These are phyloP conservation scores for Biscogniauxia marginata DNA, from an alignment of 2,329 filamentous ascomycete genomes.

Conservation along the genomic window DNA sequence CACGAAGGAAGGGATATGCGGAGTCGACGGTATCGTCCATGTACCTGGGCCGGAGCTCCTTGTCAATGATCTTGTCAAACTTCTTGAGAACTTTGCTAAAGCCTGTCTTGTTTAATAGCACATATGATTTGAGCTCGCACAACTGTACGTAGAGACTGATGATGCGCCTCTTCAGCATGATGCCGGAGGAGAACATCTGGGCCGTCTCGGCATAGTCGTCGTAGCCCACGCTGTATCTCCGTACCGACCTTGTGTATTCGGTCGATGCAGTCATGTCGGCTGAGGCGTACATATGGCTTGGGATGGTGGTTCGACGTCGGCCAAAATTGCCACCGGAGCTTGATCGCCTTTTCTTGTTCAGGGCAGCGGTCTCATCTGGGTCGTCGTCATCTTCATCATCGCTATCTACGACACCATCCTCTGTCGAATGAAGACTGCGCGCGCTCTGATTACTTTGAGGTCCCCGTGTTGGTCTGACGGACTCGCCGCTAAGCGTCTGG, in stretches of 20 bases:
- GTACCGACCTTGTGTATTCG: constrained; percentile 55
- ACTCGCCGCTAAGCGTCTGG: constrained; percentile 29
- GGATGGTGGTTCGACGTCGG: constrained; percentile 38
- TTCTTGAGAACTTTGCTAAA: constrained; percentile 98
- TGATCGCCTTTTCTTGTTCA: constrained; percentile 44
- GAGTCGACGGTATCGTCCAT: constrained; percentile 71
- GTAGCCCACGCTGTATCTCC: constrained; percentile 65
- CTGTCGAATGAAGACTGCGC: constrained; percentile 48
- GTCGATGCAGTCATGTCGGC: constrained; percentile 61
- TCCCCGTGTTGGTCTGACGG: constrained; percentile 39
- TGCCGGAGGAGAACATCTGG: constrained; percentile 63
- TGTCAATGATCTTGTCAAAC: constrained; percentile 93
- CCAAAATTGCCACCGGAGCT: constrained; percentile 36
- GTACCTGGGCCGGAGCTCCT: constrained; percentile 74
- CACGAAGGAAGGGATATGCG: constrained; percentile 76
- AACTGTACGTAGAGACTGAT: constrained; percentile 86
- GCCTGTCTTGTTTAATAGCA: constrained; percentile 93
- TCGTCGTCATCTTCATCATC: constrained; percentile 42
- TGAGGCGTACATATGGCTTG: constrained; percentile 39
- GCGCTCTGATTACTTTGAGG: constrained; percentile 37
- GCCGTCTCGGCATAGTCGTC: constrained; percentile 79
- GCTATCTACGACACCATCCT: constrained; percentile 60
- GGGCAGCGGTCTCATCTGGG: constrained; percentile 52
- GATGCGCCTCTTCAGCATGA: constrained; percentile 90
- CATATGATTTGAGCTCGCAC: constrained; percentile 93